Conservation (phyloP, 495 filamentous ascomycete genomes). For the Neurospora sp. region DNA sequence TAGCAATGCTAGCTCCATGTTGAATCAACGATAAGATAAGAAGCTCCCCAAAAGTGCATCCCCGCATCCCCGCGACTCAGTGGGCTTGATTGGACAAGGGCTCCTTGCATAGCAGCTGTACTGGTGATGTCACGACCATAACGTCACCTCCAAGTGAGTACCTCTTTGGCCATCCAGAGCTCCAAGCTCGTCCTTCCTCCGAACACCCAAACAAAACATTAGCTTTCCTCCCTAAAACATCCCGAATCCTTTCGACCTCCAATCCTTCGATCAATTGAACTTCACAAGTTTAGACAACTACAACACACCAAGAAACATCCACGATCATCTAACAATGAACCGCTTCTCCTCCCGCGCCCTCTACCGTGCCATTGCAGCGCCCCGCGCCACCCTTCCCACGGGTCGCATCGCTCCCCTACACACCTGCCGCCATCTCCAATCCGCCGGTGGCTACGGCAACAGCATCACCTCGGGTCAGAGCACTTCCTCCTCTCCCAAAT, state of each 20-base stretch:
- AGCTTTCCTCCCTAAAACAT: background rate
- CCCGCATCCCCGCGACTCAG: background rate
- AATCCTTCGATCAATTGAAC: background rate
- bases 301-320: no score
- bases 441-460: background rate
- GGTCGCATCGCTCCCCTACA: background rate
- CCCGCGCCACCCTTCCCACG: background rate
- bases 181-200: background rate
- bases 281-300: no score
- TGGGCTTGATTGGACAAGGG: background rate
- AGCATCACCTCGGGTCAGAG: slow-evolving; percentile 19
- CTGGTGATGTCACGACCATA: background rate
- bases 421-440: background rate
- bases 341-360: slow-evolving; percentile 1
- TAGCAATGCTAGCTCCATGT: no score
- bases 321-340: slow-evolving; percentile 12
- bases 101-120: background rate
- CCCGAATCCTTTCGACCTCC: background rate
- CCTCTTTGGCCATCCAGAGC: background rate
- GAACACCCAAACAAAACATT: background rate
- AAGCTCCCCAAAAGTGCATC: background rate
- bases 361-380: background rate
- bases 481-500: slow-evolving; percentile 16
- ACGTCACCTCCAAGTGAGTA: background rate
- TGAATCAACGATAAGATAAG: background rate